phyloP scores from a whole-genome alignment of 352 stramenopile species.

The Phytophthora pinifolia region DNA sequence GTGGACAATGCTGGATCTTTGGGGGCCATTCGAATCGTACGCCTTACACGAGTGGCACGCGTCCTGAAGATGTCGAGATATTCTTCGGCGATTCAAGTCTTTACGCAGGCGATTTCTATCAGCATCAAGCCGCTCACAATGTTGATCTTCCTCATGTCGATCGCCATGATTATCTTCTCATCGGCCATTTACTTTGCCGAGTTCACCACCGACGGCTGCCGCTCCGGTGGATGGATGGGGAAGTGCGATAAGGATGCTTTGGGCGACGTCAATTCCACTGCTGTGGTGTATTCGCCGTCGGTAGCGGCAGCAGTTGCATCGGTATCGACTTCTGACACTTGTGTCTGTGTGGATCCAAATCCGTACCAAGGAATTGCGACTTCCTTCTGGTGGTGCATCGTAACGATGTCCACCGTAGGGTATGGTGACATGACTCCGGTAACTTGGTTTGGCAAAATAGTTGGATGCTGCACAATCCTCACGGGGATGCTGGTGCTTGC shows the following conservation, averaged over 20 bases:
- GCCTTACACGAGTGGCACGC: constrained; percentile 77
- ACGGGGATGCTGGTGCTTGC: constrained; percentile 87
- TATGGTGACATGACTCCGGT: constrained; percentile 89
- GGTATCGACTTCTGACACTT: constrained; percentile 18
- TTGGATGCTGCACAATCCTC: constrained; percentile 72
- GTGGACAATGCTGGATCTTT: constrained; percentile 67
- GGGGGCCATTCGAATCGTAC: constrained; percentile 79
- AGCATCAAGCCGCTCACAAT: constrained; percentile 84
- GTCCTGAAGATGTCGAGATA: constrained; percentile 90
- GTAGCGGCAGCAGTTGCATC: constrained; percentile 32
- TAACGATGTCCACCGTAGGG: constrained; percentile 92
- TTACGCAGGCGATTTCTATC: constrained; percentile 69
- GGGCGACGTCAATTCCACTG: constrained; percentile 8
- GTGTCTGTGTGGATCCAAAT: constrained; percentile 72
- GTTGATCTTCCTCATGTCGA: constrained; percentile 86
- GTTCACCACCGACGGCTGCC: constrained; percentile 64
- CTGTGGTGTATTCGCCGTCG: constrained; percentile 24
- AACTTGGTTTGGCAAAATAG: constrained; percentile 65
- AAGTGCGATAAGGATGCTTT: constrained; percentile 32
- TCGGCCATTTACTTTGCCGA: constrained; percentile 86
- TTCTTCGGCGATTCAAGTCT: constrained; percentile 84
- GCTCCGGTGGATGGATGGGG: constrained; percentile 56
- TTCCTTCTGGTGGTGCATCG: constrained; percentile 90
- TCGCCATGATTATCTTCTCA: constrained; percentile 85
- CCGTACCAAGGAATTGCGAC: constrained; percentile 80